These are phyloP conservation scores for Cladosporium cucumerinum DNA, from an alignment of 2,329 filamentous ascomycete species.

Conservation along the genomic window DNA sequence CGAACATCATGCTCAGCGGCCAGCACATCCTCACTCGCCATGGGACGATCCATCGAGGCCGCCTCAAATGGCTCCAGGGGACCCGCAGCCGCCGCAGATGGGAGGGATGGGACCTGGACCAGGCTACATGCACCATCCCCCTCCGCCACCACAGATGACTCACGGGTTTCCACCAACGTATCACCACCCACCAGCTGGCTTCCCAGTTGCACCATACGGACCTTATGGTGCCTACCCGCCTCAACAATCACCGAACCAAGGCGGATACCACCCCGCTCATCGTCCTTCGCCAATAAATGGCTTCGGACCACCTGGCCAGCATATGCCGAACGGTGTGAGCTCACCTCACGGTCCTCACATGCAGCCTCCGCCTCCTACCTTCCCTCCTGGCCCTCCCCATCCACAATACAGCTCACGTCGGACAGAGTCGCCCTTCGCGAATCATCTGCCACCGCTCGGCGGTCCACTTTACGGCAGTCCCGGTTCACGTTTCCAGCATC, in stretches of 20 bases:
- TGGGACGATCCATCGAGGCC: slow-evolving; percentile 29
- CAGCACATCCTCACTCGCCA: slow-evolving; percentile 14
- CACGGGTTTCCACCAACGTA: slow-evolving; percentile 27
- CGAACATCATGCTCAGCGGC: slow-evolving; percentile 17
- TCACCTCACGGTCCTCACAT: slow-evolving; percentile 32
- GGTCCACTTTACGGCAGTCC: slow-evolving; percentile 30
- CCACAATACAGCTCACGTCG: slow-evolving; percentile 27
- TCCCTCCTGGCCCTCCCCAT: slow-evolving; percentile 31
- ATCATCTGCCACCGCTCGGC: slow-evolving; percentile 27
- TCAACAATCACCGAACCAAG: slow-evolving; percentile 6
- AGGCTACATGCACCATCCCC: slow-evolving; percentile 20
- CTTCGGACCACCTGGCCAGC: slow-evolving; percentile 25
- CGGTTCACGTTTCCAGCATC: slow-evolving; percentile 13
- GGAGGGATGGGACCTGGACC: slow-evolving; percentile 17
- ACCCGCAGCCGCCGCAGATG: slow-evolving; percentile 19
- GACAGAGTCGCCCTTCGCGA: slow-evolving; percentile 25
- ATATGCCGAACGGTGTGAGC: slow-evolving; percentile 35
- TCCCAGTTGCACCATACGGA: slow-evolving; percentile 11
- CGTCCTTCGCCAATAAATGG: slow-evolving; percentile 18
- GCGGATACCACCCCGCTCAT: slow-evolving; percentile 8
- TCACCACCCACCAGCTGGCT: slow-evolving; percentile 27
- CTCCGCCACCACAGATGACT: slow-evolving; percentile 13
- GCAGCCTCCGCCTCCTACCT: slow-evolving; percentile 38
- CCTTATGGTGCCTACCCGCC: slow-evolving; percentile 5
- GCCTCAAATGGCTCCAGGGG: slow-evolving; percentile 11